These are phyloP conservation scores for Torulaspora delbrueckii DNA, from an alignment of 805 yeast genomes.

Conservation along the genomic window DNA sequence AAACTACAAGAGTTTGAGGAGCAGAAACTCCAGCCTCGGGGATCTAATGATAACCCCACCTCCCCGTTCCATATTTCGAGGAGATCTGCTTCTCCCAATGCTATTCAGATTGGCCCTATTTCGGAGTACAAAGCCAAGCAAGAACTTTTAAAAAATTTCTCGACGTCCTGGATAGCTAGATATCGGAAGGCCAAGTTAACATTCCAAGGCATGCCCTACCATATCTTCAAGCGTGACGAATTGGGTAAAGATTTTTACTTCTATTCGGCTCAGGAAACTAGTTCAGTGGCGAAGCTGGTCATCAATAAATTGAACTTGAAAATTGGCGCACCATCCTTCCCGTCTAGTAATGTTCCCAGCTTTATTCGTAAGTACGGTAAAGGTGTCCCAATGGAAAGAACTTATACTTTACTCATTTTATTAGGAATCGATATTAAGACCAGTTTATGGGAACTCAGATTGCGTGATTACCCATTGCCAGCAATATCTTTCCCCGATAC, in stretches of 20 bases:
- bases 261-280: constrained; percentile 23
- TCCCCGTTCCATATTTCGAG: background rate
- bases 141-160: constrained; percentile 34
- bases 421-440: constrained; percentile 44
- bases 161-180: constrained; percentile 40
- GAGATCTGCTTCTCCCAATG: constrained; percentile 3
- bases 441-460: constrained; percentile 39
- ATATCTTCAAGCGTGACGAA: constrained; percentile 15
- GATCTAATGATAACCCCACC: background rate
- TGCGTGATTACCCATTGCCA: constrained; percentile 57
- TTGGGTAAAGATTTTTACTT: constrained; percentile 19
- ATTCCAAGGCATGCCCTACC: constrained; percentile 31
- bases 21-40: constrained; percentile 6
- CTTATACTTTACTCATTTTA: constrained; percentile 54
- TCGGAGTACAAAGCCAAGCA: constrained; percentile 8
- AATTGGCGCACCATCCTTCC: constrained; percentile 34
- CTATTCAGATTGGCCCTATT: background rate
- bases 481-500: constrained; percentile 44
- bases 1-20: constrained; percentile 33
- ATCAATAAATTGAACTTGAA: constrained; percentile 23
- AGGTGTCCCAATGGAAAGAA: constrained; percentile 48
- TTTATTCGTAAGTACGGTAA: constrained; percentile 42
- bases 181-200: constrained; percentile 29
- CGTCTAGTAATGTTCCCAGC: constrained; percentile 26
- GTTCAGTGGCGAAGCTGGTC: constrained; percentile 28